Conservation (phyloP, 495 filamentous ascomycete species). For the Ascobolus immersus region DNA sequence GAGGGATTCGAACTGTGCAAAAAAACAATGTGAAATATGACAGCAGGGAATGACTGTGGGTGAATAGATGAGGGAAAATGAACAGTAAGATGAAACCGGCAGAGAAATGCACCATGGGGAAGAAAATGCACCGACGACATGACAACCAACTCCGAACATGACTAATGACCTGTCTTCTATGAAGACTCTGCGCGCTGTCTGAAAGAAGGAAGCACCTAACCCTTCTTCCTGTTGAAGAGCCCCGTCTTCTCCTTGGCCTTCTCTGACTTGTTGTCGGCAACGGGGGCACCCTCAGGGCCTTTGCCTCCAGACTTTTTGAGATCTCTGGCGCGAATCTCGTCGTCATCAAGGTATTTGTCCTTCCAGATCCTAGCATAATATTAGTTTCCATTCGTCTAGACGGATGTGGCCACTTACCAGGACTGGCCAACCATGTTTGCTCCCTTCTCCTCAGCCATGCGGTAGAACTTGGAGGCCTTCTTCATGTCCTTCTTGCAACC, state of each 20-base stretch:
- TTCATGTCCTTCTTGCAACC: slow-evolving; percentile 87
- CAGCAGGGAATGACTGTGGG: too few species aligned
- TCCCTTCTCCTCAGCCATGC: slow-evolving; percentile 69
- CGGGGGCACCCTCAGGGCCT: not conserved
- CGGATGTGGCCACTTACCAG: slow-evolving; percentile 38
- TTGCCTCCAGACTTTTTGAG: slow-evolving; percentile 7
- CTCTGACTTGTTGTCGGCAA: not conserved
- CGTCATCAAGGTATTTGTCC: slow-evolving; percentile 16
- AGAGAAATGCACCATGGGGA: too few species aligned
- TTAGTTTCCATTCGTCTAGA: not conserved
- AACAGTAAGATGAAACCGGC: too few species aligned
- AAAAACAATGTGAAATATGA: too few species aligned
- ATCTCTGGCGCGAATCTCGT: slow-evolving; percentile 6
- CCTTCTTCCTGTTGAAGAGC: slow-evolving; percentile 7
- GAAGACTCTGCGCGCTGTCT: too few species aligned
- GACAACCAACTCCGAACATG: too few species aligned
- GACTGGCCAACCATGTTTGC: slow-evolving; percentile 95
- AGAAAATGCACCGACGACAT: too few species aligned
- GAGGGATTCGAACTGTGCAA: too few species aligned
- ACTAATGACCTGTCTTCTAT: too few species aligned
- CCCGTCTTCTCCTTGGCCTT: slow-evolving; percentile 6
- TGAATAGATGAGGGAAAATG: too few species aligned
- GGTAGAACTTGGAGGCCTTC: slow-evolving; percentile 77
- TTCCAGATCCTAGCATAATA: slow-evolving; percentile 13
- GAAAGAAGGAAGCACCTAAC: slow-evolving; percentile 8